phyloP scores from a whole-genome alignment of 306 rosid species.

The Hippophae tibetana region DNA sequence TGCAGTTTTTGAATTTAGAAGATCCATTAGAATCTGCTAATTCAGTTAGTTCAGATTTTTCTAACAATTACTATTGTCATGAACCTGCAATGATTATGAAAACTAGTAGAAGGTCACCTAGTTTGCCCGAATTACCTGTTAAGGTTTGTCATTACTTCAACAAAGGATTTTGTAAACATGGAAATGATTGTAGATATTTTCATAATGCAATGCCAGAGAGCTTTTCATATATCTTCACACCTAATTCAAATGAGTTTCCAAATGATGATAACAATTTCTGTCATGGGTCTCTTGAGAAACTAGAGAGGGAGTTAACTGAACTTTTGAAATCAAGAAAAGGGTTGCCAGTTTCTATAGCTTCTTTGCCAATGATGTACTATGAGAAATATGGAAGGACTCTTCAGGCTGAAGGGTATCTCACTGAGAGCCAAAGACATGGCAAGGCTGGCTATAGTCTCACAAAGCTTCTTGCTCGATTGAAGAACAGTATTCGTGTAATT shows the following conservation, averaged over 20 bases:
- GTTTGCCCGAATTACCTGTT: conserved; percentile 32
- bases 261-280: conserved; percentile 20
- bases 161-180: conserved; percentile 46
- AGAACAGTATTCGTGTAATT: conserved; percentile 32
- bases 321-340: conserved; percentile 38
- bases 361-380: conserved; percentile 35
- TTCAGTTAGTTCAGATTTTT: conserved; percentile 20
- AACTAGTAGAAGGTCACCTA: conserved; percentile 29
- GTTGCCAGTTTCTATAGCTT: conserved; percentile 33
- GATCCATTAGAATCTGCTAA: conserved; percentile 15
- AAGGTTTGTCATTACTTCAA: conserved; percentile 37
- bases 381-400: conserved; percentile 35
- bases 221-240: conserved; percentile 18
- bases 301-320: conserved; percentile 32
- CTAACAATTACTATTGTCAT: conserved; percentile 16
- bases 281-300: conserved; percentile 29
- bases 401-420: conserved; percentile 41
- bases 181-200: conserved; percentile 34
- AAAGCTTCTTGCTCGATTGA: conserved; percentile 39
- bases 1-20: conserved; percentile 23
- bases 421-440: conserved; percentile 41
- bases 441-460: conserved; percentile 39
- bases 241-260: conserved; percentile 20
- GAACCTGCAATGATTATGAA: conserved; percentile 28
- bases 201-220: conserved; percentile 23